Evolutionary conservation across 768 basidiomycete genomes (phyloP), one percentile per base, ranked within the genome.

Genomic region (Collybia mongolica): DNA sequence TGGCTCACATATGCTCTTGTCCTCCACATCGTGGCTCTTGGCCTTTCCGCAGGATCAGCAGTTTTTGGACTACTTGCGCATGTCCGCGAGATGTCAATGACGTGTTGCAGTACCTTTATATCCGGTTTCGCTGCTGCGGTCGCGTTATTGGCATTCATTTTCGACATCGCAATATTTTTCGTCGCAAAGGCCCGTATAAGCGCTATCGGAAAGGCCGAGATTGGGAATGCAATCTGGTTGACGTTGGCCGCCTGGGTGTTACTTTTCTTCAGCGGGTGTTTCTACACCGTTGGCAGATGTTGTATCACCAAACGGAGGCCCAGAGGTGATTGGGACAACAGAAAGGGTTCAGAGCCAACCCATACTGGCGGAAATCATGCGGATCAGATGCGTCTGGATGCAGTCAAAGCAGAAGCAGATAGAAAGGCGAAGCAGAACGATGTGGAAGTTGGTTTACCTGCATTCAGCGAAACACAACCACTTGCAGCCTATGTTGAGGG

Each of bases 1-100:
- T 98, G 95, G 92, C 73, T 98, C 63, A 98, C 97, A 8, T 96
- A 96, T 61, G 86, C 84, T 19, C 84, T 99, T 56, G 83, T 98
- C 55, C 79, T 98, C 14, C 95, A 98, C 64, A 83, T 97, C 52
- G 84, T 93, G 50, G 96, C 92, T 14, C 83, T 98, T 49, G 80
- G 67, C 11, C 76, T 88, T 29, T 81, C 92, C 7, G 86, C 79
- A 12, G 73, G 81, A 22, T 81, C 91, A 2, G 76, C 90, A 23
- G 46, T 94, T 29, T 90, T 96, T 55, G 94, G 93, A 36, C 78
- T 95, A 15, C 79, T 97, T 29, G 91, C 93, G 0, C 93, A 96
- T 62, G 76, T 96, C 51, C 84, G 88, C 12, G 88, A 92, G 65
- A 84, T 91, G 78, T 81, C 89, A 49, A 92, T 90, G 87, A 73